A percentile compares a stretch with the other conserved stretches of the same genome.
Conservation (phyloP, 1,284 basidiomycete genomes). For the Exobasidium rhododendri region DNA sequence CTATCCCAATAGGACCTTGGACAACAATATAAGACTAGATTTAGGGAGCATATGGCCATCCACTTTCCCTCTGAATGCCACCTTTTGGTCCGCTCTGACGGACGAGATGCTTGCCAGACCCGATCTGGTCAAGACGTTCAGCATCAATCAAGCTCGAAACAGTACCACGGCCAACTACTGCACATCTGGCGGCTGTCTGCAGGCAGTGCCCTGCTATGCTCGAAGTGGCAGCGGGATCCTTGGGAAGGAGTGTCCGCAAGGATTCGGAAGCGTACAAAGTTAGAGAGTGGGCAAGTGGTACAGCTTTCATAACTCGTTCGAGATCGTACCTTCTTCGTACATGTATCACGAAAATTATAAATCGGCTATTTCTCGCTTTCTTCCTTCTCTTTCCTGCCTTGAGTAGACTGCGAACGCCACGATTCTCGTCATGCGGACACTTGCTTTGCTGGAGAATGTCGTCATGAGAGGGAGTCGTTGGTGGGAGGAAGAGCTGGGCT, state of each 20-base stretch:
- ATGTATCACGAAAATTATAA: too few relatives aligned
- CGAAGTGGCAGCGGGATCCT: constrained; percentile 66
- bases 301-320: too few relatives aligned
- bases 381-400: too few relatives aligned
- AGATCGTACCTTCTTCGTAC: too few relatives aligned
- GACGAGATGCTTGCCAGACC: constrained; percentile 67
- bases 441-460: too few relatives aligned
- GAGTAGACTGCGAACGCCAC: too few relatives aligned
- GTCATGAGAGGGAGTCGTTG: too few relatives aligned
- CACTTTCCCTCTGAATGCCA: constrained; percentile 72
- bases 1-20: background rate
- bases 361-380: too few relatives aligned
- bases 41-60: constrained; percentile 60
- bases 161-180: constrained; percentile 62
- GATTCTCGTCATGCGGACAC: too few relatives aligned
- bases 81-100: constrained; percentile 77
- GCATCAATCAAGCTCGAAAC: constrained; percentile 69
- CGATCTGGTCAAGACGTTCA: constrained; percentile 67
- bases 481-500: too few relatives aligned
- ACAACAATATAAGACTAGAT: constrained; percentile 12
- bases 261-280: constrained; percentile 68
- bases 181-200: constrained; percentile 61
- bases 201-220: constrained; percentile 75
- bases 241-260: constrained; percentile 63
- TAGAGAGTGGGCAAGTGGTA: too few relatives aligned